Evolutionary conservation across 2,329 filamentous ascomycete species (phyloP).

Genomic region (Emergomyces pasteurianus): DNA sequence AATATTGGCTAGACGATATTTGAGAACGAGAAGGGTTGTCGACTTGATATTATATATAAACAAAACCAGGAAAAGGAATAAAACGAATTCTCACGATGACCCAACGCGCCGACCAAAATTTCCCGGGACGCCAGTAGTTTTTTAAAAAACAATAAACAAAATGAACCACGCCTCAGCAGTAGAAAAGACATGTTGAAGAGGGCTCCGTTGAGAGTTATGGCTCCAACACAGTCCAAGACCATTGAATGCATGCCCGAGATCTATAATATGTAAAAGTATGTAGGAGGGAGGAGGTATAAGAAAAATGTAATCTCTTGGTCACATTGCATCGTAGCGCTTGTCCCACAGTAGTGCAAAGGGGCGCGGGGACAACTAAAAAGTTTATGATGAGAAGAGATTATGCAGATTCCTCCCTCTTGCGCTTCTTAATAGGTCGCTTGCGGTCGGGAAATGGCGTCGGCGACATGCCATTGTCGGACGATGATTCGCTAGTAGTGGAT

Average conservation of each 20-base stretch:
- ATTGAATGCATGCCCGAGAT: neutral
- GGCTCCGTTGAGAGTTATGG: neutral
- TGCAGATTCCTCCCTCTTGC: slow-evolving; percentile 50
- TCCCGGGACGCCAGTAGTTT: neutral
- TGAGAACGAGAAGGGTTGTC: neutral
- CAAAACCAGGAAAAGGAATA: neutral
- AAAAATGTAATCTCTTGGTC: slow-evolving; percentile 25
- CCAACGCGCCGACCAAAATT: neutral
- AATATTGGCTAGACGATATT: neutral
- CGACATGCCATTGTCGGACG: slow-evolving; percentile 22
- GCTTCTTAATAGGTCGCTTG: slow-evolving; percentile 58
- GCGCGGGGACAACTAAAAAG: neutral
- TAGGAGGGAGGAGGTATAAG: neutral
- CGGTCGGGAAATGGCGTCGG: slow-evolving; percentile 25
- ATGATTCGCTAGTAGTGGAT: slow-evolving; percentile 33
- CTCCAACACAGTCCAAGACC: neutral
- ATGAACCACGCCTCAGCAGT: neutral
- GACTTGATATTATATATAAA: neutral
- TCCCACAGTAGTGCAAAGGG: neutral
- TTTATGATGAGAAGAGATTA: slow-evolving; percentile 1
- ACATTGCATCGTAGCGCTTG: slow-evolving; percentile 24
- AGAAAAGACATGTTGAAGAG: neutral
- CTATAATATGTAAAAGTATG: neutral
- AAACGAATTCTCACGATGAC: neutral
- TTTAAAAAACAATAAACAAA: neutral